These are phyloP conservation scores for Ustilago crameri DNA, from an alignment of 1,284 basidiomycete species.

Conservation along the genomic window DNA sequence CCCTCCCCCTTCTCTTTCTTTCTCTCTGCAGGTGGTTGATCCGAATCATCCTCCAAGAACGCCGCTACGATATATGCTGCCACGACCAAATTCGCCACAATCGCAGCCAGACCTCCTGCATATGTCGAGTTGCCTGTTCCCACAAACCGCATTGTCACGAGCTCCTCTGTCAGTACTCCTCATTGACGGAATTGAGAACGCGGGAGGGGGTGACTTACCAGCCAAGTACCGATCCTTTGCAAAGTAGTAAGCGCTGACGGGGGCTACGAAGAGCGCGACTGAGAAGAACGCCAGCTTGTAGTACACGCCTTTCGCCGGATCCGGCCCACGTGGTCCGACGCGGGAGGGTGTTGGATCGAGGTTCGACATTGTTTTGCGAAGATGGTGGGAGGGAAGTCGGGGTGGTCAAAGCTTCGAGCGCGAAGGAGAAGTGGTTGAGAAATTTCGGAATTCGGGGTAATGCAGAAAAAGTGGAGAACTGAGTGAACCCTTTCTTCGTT, in stretches of 20 bases:
- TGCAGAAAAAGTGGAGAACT: constrained; percentile 19
- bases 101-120: constrained; percentile 64
- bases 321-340: constrained; percentile 48
- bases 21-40: neutral
- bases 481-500: constrained; percentile 4
- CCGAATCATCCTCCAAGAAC: constrained; percentile 61
- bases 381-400: neutral
- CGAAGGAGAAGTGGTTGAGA: too few species aligned
- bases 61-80: constrained; percentile 62
- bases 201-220: constrained; percentile 31
- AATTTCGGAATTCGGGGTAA: constrained; percentile 22
- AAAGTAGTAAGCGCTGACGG: constrained; percentile 59
- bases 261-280: constrained; percentile 60
- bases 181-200: too few species aligned
- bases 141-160: neutral
- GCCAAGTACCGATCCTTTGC: constrained; percentile 56
- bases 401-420: constrained; percentile 11
- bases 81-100: constrained; percentile 65
- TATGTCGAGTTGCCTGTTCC: constrained; percentile 61
- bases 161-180: too few species aligned
- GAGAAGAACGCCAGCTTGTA: constrained; percentile 64
- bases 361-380: constrained; percentile 23
- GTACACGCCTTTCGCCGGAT: constrained; percentile 62
- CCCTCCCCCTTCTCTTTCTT: neutral
- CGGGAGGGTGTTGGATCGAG: constrained; percentile 49